These are phyloP conservation scores for Tirmania nivea DNA, from an alignment of 495 filamentous ascomycete genomes.

Conservation along the genomic window DNA sequence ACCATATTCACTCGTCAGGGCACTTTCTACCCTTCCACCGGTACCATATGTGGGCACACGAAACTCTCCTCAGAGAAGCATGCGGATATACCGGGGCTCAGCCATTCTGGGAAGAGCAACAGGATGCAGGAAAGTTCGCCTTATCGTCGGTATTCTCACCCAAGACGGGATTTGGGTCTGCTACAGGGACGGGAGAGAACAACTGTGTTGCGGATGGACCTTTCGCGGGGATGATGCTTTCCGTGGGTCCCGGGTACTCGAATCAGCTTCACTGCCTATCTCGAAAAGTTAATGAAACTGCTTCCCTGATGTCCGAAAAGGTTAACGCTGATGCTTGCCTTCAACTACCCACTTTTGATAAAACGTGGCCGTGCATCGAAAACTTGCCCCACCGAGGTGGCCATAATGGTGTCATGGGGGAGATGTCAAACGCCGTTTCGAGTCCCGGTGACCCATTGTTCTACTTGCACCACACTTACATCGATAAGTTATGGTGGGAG, in stretches of 20 bases:
- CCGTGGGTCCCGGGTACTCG: not conserved
- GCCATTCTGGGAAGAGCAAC: conserved; percentile 18
- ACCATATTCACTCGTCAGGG: conserved; percentile 7
- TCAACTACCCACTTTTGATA: conserved; percentile 3
- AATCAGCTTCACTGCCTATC: conserved; percentile 14
- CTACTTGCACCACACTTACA: conserved; percentile 29
- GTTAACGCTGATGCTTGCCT: conserved; percentile 16
- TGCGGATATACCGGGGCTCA: conserved; percentile 18
- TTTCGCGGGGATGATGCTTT: conserved; percentile 6
- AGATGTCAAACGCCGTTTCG: conserved; percentile 19
- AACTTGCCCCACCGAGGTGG: conserved; percentile 17
- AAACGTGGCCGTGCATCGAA: conserved; percentile 18
- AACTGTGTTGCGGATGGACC: conserved; percentile 12
- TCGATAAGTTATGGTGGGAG: conserved; percentile 29
- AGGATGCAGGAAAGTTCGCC: conserved; percentile 8
- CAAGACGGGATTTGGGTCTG: conserved; percentile 2
- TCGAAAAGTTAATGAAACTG: conserved; percentile 12
- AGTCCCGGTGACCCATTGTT: conserved; percentile 29
- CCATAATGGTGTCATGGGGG: conserved; percentile 18
- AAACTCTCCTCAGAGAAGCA: conserved; percentile 15
- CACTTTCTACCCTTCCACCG: conserved; percentile 22
- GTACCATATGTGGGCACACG: conserved; percentile 20
- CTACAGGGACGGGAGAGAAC: conserved; percentile 2
- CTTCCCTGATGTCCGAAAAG: conserved; percentile 5
- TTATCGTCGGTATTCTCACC: conserved; percentile 5